A percentile compares a stretch with the other conserved stretches of the same genome.
These are phyloP conservation scores for Leishmania tarentolae DNA, from an alignment of 208 protist genomes.

Conservation along the genomic window DNA sequence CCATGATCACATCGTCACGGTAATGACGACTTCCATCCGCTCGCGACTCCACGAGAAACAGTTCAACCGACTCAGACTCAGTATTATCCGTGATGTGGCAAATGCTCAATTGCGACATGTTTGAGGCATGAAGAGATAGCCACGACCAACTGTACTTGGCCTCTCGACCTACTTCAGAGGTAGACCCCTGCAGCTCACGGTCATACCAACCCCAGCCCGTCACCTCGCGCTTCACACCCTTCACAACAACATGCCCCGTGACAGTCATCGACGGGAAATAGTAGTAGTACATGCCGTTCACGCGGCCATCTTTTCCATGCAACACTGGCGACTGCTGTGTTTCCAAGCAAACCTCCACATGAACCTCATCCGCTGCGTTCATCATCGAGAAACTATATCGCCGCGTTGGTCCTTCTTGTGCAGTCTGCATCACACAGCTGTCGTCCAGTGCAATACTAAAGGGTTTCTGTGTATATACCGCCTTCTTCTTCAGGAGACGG, in stretches of 20 bases:
- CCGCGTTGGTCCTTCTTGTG: slow-evolving; percentile 9
- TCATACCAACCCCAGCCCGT: slow-evolving; percentile 54
- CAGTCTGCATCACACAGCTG: slow-evolving; percentile 24
- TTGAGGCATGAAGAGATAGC: slow-evolving; percentile 41
- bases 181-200: slow-evolving; percentile 43
- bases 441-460: slow-evolving; percentile 44
- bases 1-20: slow-evolving; percentile 32
- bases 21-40: slow-evolving; percentile 22
- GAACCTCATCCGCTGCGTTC: slow-evolving; percentile 30
- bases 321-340: slow-evolving; percentile 21
- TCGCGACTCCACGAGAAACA: slow-evolving; percentile 27
- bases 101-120: slow-evolving; percentile 39
- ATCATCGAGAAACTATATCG: slow-evolving; percentile 36
- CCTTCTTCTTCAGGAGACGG: slow-evolving; percentile 31
- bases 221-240: slow-evolving; percentile 30
- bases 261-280: slow-evolving; percentile 52
- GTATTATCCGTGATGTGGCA: slow-evolving; percentile 31
- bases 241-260: slow-evolving; percentile 33
- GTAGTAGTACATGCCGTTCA: slow-evolving; percentile 66
- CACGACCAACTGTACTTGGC: slow-evolving; percentile 44
- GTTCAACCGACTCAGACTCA: slow-evolving; percentile 15
- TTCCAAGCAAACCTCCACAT: slow-evolving; percentile 39
- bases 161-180: slow-evolving; percentile 16
- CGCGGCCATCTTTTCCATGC: slow-evolving; percentile 39
- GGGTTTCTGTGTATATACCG: slow-evolving; percentile 24